phyloP scores from a whole-genome alignment of 2,329 filamentous ascomycete genomes.

The Sporothrix pseudoabietina region DNA sequence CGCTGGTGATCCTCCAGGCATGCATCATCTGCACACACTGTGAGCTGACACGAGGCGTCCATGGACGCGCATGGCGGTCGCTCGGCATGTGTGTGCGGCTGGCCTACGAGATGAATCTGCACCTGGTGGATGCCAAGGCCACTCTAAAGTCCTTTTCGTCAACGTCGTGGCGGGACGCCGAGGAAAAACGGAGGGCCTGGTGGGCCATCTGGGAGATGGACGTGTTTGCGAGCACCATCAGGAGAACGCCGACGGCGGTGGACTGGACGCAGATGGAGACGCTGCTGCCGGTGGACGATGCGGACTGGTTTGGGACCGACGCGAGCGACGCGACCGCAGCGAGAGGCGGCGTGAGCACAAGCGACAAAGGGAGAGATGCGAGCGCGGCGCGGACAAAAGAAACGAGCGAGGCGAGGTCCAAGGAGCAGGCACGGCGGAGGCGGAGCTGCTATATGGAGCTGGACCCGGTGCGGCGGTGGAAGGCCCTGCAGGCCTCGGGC shows the following conservation, averaged over 20 bases:
- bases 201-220: conserved; percentile 29
- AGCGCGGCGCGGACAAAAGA: background rate
- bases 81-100: conserved; percentile 24
- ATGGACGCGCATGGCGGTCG: conserved; percentile 26
- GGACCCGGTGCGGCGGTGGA: conserved; percentile 23
- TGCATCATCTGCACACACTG: conserved; percentile 26
- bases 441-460: conserved; percentile 21
- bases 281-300: conserved; percentile 24
- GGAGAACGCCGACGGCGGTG: conserved; percentile 23
- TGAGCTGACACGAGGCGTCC: conserved; percentile 19
- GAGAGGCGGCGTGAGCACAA: background rate
- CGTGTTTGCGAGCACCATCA: conserved; percentile 26
- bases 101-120: conserved; percentile 28
- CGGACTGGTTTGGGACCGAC: background rate
- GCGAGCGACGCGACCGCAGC: background rate
- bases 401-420: background rate
- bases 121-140: conserved; percentile 8
- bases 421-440: background rate
- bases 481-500: conserved; percentile 22
- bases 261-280: conserved; percentile 28
- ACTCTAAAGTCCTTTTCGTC: background rate
- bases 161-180: conserved; percentile 16
- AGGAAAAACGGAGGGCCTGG: conserved; percentile 20
- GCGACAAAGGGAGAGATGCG: background rate
- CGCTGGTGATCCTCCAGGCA: conserved; percentile 24